Evolutionary conservation across 2,329 filamentous ascomycete species (phyloP).

Genomic region (Calonectria naviculata): DNA sequence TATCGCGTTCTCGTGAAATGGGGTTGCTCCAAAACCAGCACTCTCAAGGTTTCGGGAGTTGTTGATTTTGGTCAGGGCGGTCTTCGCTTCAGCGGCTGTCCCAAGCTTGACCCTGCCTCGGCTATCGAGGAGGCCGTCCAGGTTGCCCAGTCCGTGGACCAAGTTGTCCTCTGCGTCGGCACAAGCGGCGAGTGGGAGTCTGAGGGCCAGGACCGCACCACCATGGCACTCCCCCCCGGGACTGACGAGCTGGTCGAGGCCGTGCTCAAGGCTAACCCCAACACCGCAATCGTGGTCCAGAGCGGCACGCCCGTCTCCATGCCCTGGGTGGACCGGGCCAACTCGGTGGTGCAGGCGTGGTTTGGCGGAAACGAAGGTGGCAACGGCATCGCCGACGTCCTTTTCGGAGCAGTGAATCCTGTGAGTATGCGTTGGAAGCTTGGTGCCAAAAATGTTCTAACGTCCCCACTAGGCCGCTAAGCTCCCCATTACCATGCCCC

Average conservation of each 20-base stretch:
- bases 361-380: conserved; percentile 32
- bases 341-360: conserved; percentile 26
- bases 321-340: conserved; percentile 27
- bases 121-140: conserved; percentile 25
- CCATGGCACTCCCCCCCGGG: conserved; percentile 26
- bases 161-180: conserved; percentile 30
- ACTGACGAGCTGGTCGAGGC: conserved; percentile 27
- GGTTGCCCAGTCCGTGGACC: conserved; percentile 20
- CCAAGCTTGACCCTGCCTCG: conserved; percentile 15
- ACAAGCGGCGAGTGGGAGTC: conserved; percentile 30
- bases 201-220: conserved; percentile 26
- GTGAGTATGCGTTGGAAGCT: not conserved
- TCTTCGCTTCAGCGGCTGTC: conserved; percentile 27
- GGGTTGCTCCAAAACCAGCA: conserved; percentile 22
- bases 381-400: conserved; percentile 31
- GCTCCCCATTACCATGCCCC: conserved; percentile 29
- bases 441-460: not conserved
- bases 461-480: conserved; percentile 19
- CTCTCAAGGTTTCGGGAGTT: conserved; percentile 19
- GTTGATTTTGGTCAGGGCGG: conserved; percentile 29
- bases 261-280: conserved; percentile 24
- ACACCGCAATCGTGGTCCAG: conserved; percentile 26
- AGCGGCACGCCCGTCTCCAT: conserved; percentile 30
- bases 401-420: conserved; percentile 29
- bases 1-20: conserved; percentile 27